Evolutionary conservation across 208 protist genomes (phyloP), one percentile per base, ranked within the genome.

Genomic region (Porcisia deanei): DNA sequence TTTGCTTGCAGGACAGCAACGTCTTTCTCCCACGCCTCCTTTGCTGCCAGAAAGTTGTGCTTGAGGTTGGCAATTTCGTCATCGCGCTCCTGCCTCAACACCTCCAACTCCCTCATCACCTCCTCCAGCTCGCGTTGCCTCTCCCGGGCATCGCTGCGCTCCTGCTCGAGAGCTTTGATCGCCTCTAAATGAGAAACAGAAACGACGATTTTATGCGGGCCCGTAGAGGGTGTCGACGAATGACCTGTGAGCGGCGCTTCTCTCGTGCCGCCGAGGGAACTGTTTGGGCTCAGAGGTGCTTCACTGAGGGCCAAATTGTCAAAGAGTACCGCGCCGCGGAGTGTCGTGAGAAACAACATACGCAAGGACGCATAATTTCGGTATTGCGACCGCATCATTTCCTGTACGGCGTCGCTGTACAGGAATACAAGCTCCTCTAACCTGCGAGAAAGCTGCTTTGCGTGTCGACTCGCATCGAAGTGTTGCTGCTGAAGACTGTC

Each of bases 1-100:
- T 92, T 89, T 18, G 87, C 82, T 70, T 89, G 84, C 39, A 95
- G 75, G 5, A 91, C 85, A 1, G 77, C 76, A 20, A 92, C 72
- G 70, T 93, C 88, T 58, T 67, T 83, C 47, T 82, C 64, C 88
- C 91, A 95, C 43, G 67, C 80, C 10, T 84, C 83, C 60, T 91
- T 85, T 1, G 88, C 85, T 1, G 78, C 78, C 20, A 69, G 67
- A 73, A 92, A 89, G 73, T 89, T 95, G 37, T 60, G 25, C 39
- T 88, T 73, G 49, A 95, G 59, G 18, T 83, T 77, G 3, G 55
- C 75, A 34, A 95, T 87, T 55, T 95, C 91, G 61, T 73, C 76
- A 72, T 93, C 88, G 1, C 88, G 71, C 45, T 91, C 84, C 3
- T 81, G 75, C 37, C 83, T 73, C 9, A 90, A 79, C 9, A 49